Conservation (phyloP, 169 alveolate genomes). For the Condylostoma magnum region DNA sequence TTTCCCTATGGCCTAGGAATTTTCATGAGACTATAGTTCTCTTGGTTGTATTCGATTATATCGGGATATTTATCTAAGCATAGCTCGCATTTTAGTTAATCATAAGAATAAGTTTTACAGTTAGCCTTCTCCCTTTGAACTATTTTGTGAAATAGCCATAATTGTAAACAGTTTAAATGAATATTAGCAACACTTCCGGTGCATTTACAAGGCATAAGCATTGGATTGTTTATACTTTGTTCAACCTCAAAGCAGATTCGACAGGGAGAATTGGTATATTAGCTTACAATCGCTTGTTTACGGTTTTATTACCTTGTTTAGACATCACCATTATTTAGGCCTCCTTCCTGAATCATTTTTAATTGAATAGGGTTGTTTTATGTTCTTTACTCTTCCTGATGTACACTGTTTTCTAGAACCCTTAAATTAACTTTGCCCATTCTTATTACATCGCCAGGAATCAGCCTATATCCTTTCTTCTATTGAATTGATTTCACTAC, state of each 20-base stretch:
- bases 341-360: too few relatives aligned
- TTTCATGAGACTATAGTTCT: background rate
- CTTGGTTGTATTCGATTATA: background rate
- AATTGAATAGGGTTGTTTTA: too few relatives aligned
- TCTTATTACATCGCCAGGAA: background rate
- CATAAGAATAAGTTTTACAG: slow-evolving; percentile 46
- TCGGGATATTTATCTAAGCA: slow-evolving; percentile 38
- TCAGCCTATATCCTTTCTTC: background rate
- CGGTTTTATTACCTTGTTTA: too few relatives aligned
- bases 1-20: background rate
- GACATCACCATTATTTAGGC: too few relatives aligned
- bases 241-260: slow-evolving; percentile 77
- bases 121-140: slow-evolving; percentile 41
- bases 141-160: slow-evolving; percentile 72
- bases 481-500: too few relatives aligned
- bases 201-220: slow-evolving; percentile 80
- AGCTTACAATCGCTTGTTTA: too few relatives aligned
- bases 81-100: slow-evolving; percentile 72
- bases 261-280: too few relatives aligned
- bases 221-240: slow-evolving; percentile 56
- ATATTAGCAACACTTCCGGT: slow-evolving; percentile 76
- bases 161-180: slow-evolving; percentile 78
- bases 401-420: background rate
- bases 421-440: background rate
- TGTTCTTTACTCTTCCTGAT: too few relatives aligned